Conservation (phyloP, 371 early-diverging fungal species). For the Mucor saturninus region DNA sequence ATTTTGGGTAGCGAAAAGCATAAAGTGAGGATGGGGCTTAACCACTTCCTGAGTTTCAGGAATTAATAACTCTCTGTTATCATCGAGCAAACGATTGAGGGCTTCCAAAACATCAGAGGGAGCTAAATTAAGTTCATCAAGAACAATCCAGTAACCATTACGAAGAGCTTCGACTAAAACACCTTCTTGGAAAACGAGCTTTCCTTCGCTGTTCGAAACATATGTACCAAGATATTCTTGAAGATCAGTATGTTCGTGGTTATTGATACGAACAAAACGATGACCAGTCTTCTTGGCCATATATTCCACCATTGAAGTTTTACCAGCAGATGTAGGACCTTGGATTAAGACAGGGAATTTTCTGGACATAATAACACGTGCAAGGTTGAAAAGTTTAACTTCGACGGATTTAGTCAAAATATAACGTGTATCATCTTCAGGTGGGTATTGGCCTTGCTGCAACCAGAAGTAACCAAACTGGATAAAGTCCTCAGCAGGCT, state of each 20-base stretch:
- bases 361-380: constrained; percentile 90
- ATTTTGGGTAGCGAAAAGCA: constrained; percentile 99
- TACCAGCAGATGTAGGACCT: constrained; percentile 99
- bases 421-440: constrained; percentile 66
- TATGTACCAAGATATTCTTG: constrained; percentile 99
- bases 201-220: constrained; percentile 79
- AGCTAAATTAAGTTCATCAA: constrained; percentile 99
- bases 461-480: constrained; percentile 91
- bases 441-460: constrained; percentile 65
- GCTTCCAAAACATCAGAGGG: constrained; percentile 99
- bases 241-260: constrained; percentile 99
- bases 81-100: constrained; percentile 98
- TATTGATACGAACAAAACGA: constrained; percentile 98
- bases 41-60: constrained; percentile 97
- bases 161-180: constrained; percentile 95
- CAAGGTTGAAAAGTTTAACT: constrained; percentile 84
- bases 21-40: constrained; percentile 96
- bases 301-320: constrained; percentile 98
- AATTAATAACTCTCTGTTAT: constrained; percentile 97
- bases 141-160: constrained; percentile 98
- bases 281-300: constrained; percentile 94
- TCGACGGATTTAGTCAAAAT: constrained; percentile 91
- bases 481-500: constrained; percentile 67
- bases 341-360: constrained; percentile 98
- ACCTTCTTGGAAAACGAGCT: constrained; percentile 96